Conservation (phyloP, 2,329 filamentous ascomycete species). For the Ascochyta viciae-villosae region DNA sequence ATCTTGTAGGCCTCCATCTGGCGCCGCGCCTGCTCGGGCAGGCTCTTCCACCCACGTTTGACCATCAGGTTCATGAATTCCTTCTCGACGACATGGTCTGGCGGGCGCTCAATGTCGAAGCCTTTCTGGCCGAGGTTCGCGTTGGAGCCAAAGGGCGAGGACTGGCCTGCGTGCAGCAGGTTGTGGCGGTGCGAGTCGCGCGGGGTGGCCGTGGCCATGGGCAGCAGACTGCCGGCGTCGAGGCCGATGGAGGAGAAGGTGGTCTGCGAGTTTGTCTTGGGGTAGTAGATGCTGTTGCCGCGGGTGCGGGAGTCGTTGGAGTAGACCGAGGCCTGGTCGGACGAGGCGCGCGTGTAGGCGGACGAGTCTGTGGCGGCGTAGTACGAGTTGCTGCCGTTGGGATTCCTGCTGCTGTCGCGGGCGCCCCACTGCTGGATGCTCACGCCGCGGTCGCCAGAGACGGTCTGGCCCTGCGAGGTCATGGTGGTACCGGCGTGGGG, state of each 20-base stretch:
- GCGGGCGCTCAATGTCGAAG: constrained; percentile 73
- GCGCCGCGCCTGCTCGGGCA: constrained; percentile 90
- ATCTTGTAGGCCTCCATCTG: constrained; percentile 97
- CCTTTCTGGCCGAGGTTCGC: constrained; percentile 60
- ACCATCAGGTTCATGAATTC: constrained; percentile 96
- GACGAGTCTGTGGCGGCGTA: constrained; percentile 51
- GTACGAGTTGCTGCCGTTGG: constrained; percentile 21
- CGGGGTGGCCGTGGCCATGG: constrained; percentile 48
- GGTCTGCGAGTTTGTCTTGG: constrained; percentile 61
- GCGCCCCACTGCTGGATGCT: constrained; percentile 80
- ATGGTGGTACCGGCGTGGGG: constrained; percentile 65
- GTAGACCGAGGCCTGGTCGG: constrained; percentile 71
- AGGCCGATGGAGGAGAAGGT: constrained; percentile 55
- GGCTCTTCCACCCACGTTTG: constrained; percentile 95
- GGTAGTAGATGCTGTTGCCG: constrained; percentile 55
- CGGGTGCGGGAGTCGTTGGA: constrained; percentile 67
- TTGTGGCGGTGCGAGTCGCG: constrained; percentile 51
- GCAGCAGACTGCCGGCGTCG: constrained; percentile 49
- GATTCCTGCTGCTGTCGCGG: constrained; percentile 30
- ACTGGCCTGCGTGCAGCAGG: constrained; percentile 51
- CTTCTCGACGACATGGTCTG: constrained; percentile 82
- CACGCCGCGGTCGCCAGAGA: constrained; percentile 68
- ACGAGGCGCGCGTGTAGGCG: constrained; percentile 62
- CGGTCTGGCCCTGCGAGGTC: constrained; percentile 65
- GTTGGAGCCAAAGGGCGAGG: constrained; percentile 56